These are phyloP conservation scores for Chlamydomonas reinhardtii DNA, from an alignment of 163 green algal species.

Conservation along the genomic window DNA sequence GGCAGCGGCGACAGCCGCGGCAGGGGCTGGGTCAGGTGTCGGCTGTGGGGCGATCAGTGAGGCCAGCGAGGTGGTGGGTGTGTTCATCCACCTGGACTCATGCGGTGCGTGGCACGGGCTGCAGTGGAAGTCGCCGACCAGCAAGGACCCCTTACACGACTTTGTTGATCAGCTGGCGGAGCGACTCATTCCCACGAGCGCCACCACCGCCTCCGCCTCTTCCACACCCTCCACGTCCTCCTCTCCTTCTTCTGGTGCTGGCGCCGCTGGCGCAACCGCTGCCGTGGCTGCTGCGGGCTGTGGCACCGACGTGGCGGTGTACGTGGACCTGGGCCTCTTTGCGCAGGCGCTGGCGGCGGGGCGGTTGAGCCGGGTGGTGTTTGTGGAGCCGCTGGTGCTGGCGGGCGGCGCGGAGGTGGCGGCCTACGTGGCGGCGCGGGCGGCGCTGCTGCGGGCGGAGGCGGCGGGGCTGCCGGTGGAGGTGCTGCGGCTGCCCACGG, in stretches of 20 bases:
- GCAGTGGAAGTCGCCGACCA: background rate
- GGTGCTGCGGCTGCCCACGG: conserved; percentile 12
- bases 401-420: conserved; percentile 13
- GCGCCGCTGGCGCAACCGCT: background rate
- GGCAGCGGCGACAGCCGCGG: no score
- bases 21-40: no score
- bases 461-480: background rate
- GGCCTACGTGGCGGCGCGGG: background rate
- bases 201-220: no score
- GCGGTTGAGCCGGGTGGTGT: conserved; percentile 1
- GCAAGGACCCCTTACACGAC: background rate
- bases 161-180: background rate
- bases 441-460: conserved; percentile 1
- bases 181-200: no score
- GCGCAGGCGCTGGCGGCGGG: background rate
- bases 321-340: conserved; percentile 14
- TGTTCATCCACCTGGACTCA: conserved; percentile 41
- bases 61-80: conserved; percentile 7
- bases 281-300: background rate
- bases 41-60: no score
- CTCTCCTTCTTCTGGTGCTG: background rate
- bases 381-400: conserved; percentile 41
- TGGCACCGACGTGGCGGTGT: conserved; percentile 23
- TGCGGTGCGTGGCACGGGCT: conserved; percentile 15
- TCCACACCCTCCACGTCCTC: background rate